Conservation (phyloP, 768 basidiomycete species). For the Russula emetica region DNA sequence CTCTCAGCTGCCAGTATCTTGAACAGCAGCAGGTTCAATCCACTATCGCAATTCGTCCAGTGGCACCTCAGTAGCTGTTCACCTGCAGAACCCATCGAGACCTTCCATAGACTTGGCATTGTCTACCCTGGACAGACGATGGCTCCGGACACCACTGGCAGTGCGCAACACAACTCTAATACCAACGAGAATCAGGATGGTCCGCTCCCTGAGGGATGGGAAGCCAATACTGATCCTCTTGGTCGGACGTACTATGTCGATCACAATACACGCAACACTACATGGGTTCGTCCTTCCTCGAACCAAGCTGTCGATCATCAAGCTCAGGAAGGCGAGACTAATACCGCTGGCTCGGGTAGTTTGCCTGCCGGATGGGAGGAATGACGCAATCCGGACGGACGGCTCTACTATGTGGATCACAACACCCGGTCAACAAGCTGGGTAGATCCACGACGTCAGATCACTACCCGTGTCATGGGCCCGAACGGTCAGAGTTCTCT, state of each 20-base stretch:
- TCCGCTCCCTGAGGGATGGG: slow-evolving; percentile 88
- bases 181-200: slow-evolving; percentile 94
- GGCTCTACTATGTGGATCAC: slow-evolving; percentile 98
- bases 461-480: slow-evolving; percentile 96
- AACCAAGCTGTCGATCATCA: slow-evolving; percentile 69
- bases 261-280: slow-evolving; percentile 95
- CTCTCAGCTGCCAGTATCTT: slow-evolving; percentile 26
- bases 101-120: slow-evolving; percentile 40
- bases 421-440: slow-evolving; percentile 99
- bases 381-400: slow-evolving; percentile 96
- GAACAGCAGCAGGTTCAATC: slow-evolving; percentile 32
- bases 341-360: slow-evolving; percentile 76
- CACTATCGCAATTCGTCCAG: slow-evolving; percentile 34
- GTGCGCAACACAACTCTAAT: slow-evolving; percentile 75
- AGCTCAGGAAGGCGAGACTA: slow-evolving; percentile 71
- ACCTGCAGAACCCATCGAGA: slow-evolving; percentile 27
- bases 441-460: slow-evolving; percentile 98
- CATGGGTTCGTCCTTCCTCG: slow-evolving; percentile 89
- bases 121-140: slow-evolving; percentile 31
- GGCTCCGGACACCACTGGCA: slow-evolving; percentile 34
- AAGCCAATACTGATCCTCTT: slow-evolving; percentile 92
- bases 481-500: slow-evolving; percentile 84
- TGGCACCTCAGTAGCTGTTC: slow-evolving; percentile 29
- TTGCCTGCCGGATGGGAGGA: slow-evolving; percentile 99
- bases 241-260: slow-evolving; percentile 98